Evolutionary conservation across 139 green algal genomes (phyloP).

Genomic region (Picochlorum costavermella): DNA sequence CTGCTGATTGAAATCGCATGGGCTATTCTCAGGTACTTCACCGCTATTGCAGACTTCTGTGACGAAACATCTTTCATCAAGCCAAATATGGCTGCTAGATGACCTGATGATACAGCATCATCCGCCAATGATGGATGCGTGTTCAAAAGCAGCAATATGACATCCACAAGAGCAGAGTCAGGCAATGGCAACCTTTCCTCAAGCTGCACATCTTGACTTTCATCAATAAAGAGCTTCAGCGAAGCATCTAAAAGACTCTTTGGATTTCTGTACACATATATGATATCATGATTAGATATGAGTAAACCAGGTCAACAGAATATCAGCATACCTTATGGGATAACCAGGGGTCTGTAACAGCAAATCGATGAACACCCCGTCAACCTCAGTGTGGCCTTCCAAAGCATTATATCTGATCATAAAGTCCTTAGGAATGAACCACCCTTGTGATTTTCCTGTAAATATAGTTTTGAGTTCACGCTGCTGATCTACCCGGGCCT

Average conservation of each 20-base stretch:
- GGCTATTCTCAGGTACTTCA: constrained; percentile 24
- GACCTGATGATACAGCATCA: constrained; percentile 54
- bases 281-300: too few species aligned
- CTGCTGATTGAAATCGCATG: neutral
- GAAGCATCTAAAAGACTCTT: too few species aligned
- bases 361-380: constrained; percentile 82
- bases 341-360: constrained; percentile 78
- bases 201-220: neutral
- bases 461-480: neutral
- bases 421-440: constrained; percentile 20
- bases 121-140: constrained; percentile 53
- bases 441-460: constrained; percentile 36
- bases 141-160: constrained; percentile 56
- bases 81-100: constrained; percentile 45
- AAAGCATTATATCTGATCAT: constrained; percentile 37
- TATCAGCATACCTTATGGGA: constrained; percentile 39
- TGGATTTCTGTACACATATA: too few species aligned
- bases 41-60: constrained; percentile 1
- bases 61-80: constrained; percentile 21
- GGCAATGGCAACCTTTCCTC: neutral
- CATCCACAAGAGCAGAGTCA: constrained; percentile 17
- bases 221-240: too few species aligned
- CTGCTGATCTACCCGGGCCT: constrained; percentile 36
- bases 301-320: too few species aligned
- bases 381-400: constrained; percentile 61